Evolutionary conservation across 1,284 basidiomycete species (phyloP), one percentile per base, ranked within the genome.

Genomic region (Vanrija pseudolonga): DNA sequence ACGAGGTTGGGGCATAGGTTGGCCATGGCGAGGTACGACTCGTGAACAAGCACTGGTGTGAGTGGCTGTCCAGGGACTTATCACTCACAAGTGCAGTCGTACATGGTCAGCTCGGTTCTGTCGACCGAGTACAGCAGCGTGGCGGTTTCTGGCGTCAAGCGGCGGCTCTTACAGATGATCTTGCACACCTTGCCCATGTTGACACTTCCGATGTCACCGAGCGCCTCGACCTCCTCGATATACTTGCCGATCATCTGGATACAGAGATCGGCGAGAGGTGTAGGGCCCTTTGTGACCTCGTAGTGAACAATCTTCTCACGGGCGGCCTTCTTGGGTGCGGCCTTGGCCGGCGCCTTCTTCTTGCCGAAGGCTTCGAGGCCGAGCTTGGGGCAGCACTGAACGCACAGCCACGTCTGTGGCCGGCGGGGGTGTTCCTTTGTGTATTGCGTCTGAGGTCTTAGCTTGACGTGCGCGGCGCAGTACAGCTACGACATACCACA

Each of bases 171-270:
- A 39, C 88, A 87, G 38, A 98, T 82, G 18, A 91, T 87, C 72
- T 88, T 88, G 22, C 88, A 84, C 43, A 95, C 87, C 45, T 85
- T 84, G 60, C 91, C 85, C 78, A 90, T 80, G 67, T 90, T 94
- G 70, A 87, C 74, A 1, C 81, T 67, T 1, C 91, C 90, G 51
- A 97, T 88, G 64, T 92, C 86, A 0, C 93, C 92, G 6, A 98
- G 79, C 0, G 88, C 86, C 59, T 97, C 93, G 15, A 97, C 86
- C 59, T 94, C 87, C 56, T 94, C 84, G 53, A 98, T 96, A 68
- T 91, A 84, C 46, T 84, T 82, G 24, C 88, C 87, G 55, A 98
- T 85, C 26, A 97, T 78, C 87, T 94, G 57, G 45, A 95, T 90
- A 66, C 91, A 95, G 18, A 90, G 64, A 4, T 85, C 82, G 12